A percentile compares a stretch with the other conserved stretches of the same genome.
These are phyloP conservation scores for Tulasnella sp. DNA, from an alignment of 768 basidiomycete genomes.

Conservation along the genomic window DNA sequence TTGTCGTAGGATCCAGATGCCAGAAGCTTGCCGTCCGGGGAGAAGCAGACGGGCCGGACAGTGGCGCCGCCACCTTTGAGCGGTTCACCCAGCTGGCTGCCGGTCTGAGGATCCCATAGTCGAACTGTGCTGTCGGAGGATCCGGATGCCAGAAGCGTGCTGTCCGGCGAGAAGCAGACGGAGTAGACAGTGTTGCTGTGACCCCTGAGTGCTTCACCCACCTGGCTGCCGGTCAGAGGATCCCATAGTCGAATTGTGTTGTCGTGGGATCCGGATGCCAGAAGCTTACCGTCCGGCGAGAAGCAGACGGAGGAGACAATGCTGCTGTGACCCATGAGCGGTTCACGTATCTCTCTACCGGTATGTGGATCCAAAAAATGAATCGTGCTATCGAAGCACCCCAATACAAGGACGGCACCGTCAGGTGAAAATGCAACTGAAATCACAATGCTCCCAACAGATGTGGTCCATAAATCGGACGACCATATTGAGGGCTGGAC, in stretches of 20 bases:
- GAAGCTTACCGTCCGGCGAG: slow-evolving; percentile 7
- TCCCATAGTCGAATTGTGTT: slow-evolving; percentile 39
- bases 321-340: neutral
- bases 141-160: slow-evolving; percentile 28
- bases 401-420: neutral
- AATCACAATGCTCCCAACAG: neutral
- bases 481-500: neutral
- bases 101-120: slow-evolving; percentile 91
- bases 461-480: neutral
- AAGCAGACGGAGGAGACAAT: neutral
- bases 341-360: neutral
- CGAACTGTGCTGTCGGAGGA: slow-evolving; percentile 41
- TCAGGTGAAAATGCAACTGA: slow-evolving; percentile 14
- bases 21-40: too few relatives aligned
- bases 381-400: neutral
- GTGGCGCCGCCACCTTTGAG: too few relatives aligned
- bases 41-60: too few relatives aligned
- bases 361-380: neutral
- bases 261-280: slow-evolving; percentile 10
- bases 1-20: too few relatives aligned
- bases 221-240: slow-evolving; percentile 40
- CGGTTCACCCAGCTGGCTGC: slow-evolving; percentile 83
- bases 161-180: slow-evolving; percentile 9
- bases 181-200: neutral
- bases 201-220: slow-evolving; percentile 14